Base-by-base conservation (phyloP, 345 rosid genomes). In the Rubroshorea leprosula region DNA sequence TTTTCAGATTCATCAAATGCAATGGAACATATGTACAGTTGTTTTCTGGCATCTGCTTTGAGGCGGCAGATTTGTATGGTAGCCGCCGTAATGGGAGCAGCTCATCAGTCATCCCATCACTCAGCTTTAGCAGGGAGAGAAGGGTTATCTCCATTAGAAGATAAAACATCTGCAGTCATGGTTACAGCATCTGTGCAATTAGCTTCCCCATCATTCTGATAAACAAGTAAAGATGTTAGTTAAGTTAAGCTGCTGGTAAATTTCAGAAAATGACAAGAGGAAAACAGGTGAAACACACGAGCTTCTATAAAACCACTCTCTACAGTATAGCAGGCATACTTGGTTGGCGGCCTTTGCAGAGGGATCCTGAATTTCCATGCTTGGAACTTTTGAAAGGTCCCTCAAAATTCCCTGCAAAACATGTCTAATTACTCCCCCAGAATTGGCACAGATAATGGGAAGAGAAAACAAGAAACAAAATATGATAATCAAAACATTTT, bases 371-470 rank as follows among this genome's bases (percentile, higher is more conserved):
- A 54, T 20, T 48, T 45, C 55, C 13, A 17, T 15, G 5, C 11
- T 29, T 20, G 77, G 35, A 51, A 56, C 62, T 60, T 70, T 72
- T 1, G 75, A 44, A 55, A 72, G 61, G 35, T 76, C 75, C 50
- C 80, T 69, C 45, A 76, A 51, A 54, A 72, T 58, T 27, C 80
- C 80, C 80, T 76, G 67, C 63, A 72, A 66, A 71, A 0, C 17
- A 39, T 2, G 41, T 35, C 12, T 35, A 3, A 13, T 3, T 35
- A 35, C 41, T 35, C 12, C 41, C 41, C 41, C 12, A 35, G 41
- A 35, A 9, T 23, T 55, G 43, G 21, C 26, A 15, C 9, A 19
- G 18, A 19, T 22, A 51, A 5, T 23, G 5, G 23, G n/a, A 13
- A 38, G 24, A n/a, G n/a, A n/a, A n/a, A n/a, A n/a, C n/a, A n/a